Percentiles rank a stretch among this genome's conserved stretches.
These are phyloP conservation scores for Vitis hybrid DNA, from an alignment of 177 flowering plant genomes.

Conservation along the genomic window DNA sequence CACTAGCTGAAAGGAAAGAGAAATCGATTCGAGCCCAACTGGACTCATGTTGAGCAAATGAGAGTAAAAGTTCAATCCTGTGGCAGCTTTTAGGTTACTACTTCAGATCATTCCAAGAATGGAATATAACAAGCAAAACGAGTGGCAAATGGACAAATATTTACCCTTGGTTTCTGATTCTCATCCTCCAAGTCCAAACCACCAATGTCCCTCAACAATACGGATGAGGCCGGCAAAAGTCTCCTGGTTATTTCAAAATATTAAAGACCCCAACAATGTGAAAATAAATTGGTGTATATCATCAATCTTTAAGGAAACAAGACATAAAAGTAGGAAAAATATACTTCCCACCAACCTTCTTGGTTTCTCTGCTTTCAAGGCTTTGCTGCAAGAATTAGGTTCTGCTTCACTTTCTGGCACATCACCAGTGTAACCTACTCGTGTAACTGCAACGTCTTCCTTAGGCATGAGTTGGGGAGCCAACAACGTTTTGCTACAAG, in stretches of 20 bases:
- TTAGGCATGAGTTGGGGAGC: neutral
- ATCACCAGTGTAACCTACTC: slow-evolving; percentile 4
- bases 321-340: neutral
- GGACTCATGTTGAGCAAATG: neutral
- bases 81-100: neutral
- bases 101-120: neutral
- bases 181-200: slow-evolving; percentile 50
- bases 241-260: slow-evolving; percentile 42
- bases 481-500: slow-evolving; percentile 11
- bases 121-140: neutral
- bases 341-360: slow-evolving; percentile 43
- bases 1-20: no score
- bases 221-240: slow-evolving; percentile 66
- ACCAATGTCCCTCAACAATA: slow-evolving; percentile 47
- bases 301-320: neutral
- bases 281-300: slow-evolving; percentile 2
- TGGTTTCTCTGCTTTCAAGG: slow-evolving; percentile 35
- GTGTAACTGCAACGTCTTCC: slow-evolving; percentile 12
- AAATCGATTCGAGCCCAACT: no score
- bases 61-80: neutral
- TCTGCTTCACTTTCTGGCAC: slow-evolving; percentile 12
- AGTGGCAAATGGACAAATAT: neutral
- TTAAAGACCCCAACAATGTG: neutral
- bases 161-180: slow-evolving; percentile 53
- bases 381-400: slow-evolving; percentile 14